Percentiles rank a stretch among this genome's conserved stretches.
These are phyloP conservation scores for Torulaspora quercuum DNA, from an alignment of 805 yeast genomes.

Conservation along the genomic window DNA sequence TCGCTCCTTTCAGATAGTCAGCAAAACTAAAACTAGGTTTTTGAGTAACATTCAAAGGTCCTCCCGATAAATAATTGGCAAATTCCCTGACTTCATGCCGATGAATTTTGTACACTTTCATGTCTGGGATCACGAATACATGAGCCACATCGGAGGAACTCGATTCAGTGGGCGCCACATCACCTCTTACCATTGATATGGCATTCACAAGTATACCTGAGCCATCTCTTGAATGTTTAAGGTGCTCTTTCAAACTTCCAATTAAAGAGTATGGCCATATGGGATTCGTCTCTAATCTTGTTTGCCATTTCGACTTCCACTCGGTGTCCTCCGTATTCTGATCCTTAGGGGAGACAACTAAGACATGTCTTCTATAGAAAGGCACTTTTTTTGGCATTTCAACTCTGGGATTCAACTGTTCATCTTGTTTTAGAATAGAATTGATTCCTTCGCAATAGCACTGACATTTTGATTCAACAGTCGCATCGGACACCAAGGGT, in stretches of 20 bases:
- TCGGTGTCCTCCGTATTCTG: constrained; percentile 10
- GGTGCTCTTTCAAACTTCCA: constrained; percentile 16
- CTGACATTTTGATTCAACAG: constrained; percentile 12
- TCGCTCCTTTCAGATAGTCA: constrained; percentile 20
- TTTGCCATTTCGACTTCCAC: constrained; percentile 27
- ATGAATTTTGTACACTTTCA: constrained; percentile 22
- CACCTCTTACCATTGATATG: constrained; percentile 16
- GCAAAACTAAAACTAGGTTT: constrained; percentile 11
- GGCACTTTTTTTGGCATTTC: constrained; percentile 23
- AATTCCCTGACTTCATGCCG: constrained; percentile 16
- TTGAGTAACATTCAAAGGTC: constrained; percentile 4
- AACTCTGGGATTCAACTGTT: constrained; percentile 14
- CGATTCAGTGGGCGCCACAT: constrained; percentile 5
- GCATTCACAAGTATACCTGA: constrained; percentile 23
- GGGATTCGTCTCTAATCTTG: constrained; percentile 24
- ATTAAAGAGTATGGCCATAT: constrained; percentile 27
- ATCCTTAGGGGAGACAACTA: constrained; percentile 23
- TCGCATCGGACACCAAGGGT: not conserved
- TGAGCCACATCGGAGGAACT: constrained; percentile 9
- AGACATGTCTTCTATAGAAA: constrained; percentile 25
- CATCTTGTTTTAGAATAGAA: constrained; percentile 12
- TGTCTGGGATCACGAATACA: constrained; percentile 25
- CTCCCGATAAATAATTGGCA: constrained; percentile 23
- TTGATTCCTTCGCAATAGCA: constrained; percentile 22
- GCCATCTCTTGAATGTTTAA: constrained; percentile 16